A percentile compares a stretch with the other conserved stretches of the same genome.
Conservation (phyloP, 495 filamentous ascomycete genomes). For the Talaromyces trachyspermus region DNA sequence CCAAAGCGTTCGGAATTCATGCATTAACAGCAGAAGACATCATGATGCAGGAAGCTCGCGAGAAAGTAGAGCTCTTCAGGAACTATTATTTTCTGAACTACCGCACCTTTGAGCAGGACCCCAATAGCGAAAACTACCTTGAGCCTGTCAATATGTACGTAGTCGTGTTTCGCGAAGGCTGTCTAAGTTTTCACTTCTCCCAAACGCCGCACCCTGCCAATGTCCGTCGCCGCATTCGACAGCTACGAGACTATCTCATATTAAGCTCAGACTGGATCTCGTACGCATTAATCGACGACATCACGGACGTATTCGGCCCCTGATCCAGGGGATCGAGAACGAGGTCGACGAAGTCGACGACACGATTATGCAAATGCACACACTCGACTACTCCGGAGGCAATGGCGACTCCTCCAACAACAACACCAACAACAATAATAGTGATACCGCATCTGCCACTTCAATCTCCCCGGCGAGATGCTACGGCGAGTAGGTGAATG, state of each 20-base stretch:
- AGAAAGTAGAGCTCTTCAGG: conserved; percentile 95
- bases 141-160: conserved; percentile 97
- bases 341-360: conserved; percentile 89
- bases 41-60: conserved; percentile 90
- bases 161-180: conserved; percentile 91
- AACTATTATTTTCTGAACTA: conserved; percentile 99
- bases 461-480: conserved; percentile 71
- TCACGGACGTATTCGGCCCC: conserved; percentile 91
- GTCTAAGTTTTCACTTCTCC: conserved; percentile 92
- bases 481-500: conserved; percentile 85
- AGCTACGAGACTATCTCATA: conserved; percentile 89
- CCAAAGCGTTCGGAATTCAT: conserved; percentile 91
- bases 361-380: conserved; percentile 69
- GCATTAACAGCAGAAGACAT: conserved; percentile 94
- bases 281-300: conserved; percentile 96
- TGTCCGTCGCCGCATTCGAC: conserved; percentile 84
- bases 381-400: conserved; percentile 32
- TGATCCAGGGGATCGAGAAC: conserved; percentile 81
- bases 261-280: conserved; percentile 96
- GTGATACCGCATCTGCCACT: conserved; percentile 21
- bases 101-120: conserved; percentile 91
- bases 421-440: conserved; percentile 20
- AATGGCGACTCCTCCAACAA: background rate
- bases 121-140: conserved; percentile 76
- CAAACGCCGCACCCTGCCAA: conserved; percentile 92